phyloP scores from a whole-genome alignment of 1,139 yeast genomes.

The Geotrichum fermentans region DNA sequence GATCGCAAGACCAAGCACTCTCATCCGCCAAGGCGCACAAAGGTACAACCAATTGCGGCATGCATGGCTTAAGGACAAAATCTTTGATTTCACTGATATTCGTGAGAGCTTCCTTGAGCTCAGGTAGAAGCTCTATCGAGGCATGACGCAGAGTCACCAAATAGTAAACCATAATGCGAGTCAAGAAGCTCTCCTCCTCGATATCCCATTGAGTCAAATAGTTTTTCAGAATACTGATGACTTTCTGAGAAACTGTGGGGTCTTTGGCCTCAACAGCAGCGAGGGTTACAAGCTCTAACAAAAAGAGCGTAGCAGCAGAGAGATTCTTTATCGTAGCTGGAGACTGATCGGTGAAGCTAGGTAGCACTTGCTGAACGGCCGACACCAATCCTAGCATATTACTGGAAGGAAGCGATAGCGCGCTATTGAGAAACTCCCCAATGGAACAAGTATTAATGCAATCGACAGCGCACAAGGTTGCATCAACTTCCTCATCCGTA shows the following conservation, averaged over 20 bases:
- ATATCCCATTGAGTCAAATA: conserved; percentile 26
- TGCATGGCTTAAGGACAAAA: conserved; percentile 19
- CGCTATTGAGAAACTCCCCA: conserved; percentile 44
- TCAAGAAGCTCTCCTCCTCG: conserved; percentile 32
- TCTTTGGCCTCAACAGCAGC: conserved; percentile 21
- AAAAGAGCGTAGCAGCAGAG: conserved; percentile 21
- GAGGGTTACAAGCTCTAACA: conserved; percentile 28
- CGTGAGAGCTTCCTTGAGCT: conserved; percentile 5
- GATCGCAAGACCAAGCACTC: conserved; percentile 45
- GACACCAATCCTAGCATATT: conserved; percentile 6
- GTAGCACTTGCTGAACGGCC: conserved; percentile 29
- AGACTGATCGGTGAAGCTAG: conserved; percentile 26
- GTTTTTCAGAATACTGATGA: conserved; percentile 32
- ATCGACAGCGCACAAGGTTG: conserved; percentile 74
- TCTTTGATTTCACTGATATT: conserved; percentile 17
- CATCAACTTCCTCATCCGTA: conserved; percentile 82
- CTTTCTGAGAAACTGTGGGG: conserved; percentile 18
- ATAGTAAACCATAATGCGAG: conserved; percentile 29
- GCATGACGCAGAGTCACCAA: conserved; percentile 34
- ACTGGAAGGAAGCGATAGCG: conserved; percentile 4
- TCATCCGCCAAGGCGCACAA: conserved; percentile 49
- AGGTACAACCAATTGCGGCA: conserved; percentile 41
- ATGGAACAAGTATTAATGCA: conserved; percentile 69
- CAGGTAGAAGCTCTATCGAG: conserved; percentile 43
- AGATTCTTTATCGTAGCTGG: conserved; percentile 23